Conservation (phyloP, 148 eudicot genomes). For the Fagopyrum homotropicum region DNA sequence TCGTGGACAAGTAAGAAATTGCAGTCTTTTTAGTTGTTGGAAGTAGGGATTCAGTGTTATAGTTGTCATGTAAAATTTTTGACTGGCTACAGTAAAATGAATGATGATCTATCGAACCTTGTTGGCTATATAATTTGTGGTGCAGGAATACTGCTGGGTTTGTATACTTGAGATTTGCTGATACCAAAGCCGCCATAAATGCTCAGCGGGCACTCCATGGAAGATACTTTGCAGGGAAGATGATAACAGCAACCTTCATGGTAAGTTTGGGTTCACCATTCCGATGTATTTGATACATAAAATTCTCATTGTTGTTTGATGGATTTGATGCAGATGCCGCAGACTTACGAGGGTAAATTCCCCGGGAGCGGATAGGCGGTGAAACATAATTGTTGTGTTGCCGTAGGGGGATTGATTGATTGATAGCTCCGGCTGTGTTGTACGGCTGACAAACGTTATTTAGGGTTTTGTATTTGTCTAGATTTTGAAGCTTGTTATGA, state of each 20-base stretch:
- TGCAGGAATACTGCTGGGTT: conserved; percentile 67
- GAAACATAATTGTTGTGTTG: neutral
- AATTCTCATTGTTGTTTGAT: too few species aligned
- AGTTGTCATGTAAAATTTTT: neutral
- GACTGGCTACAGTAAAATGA: neutral
- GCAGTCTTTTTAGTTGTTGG: neutral
- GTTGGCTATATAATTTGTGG: neutral
- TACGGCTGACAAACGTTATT: too few species aligned
- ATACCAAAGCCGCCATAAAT: conserved; percentile 48
- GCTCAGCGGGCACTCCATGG: conserved; percentile 84
- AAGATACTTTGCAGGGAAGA: conserved; percentile 96
- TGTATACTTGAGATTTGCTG: conserved; percentile 71
- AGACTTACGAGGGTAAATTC: conserved; percentile 60
- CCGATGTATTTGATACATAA: neutral
- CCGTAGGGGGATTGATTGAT: neutral
- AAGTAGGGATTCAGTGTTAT: neutral
- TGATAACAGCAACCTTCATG: conserved; percentile 85
- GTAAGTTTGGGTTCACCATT: conserved; percentile 23
- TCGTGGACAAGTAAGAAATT: conserved; percentile 65
- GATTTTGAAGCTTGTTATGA: too few species aligned
- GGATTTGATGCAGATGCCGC: conserved; percentile 43
- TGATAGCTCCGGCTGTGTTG: too few species aligned
- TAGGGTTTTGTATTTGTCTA: too few species aligned
- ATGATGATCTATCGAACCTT: neutral
- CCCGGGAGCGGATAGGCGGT: conserved; percentile 44